phyloP scores from a whole-genome alignment of 345 rosid species.

The Arabidopsis arenosa region DNA sequence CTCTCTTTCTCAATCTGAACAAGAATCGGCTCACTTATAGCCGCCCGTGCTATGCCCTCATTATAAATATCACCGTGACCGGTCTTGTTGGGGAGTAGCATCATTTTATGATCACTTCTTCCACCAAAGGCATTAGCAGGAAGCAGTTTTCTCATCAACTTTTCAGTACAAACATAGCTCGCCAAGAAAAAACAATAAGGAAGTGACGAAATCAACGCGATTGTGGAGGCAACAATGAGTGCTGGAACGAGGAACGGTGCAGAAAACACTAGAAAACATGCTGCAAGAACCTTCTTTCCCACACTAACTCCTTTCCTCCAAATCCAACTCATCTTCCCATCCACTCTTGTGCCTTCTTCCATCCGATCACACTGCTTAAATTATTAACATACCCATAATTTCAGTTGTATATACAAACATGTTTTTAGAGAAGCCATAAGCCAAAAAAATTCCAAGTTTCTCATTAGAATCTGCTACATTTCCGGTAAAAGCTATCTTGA shows the following conservation, averaged over 20 bases:
- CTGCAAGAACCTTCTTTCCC: slow-evolving; percentile 65
- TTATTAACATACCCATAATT: background rate
- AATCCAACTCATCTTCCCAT: slow-evolving; percentile 56
- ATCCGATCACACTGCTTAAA: background rate
- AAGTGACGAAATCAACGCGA: slow-evolving; percentile 63
- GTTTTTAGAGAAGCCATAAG: background rate
- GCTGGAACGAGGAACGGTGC: slow-evolving; percentile 75
- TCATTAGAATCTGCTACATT: slow-evolving; percentile 20
- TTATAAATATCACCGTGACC: slow-evolving; percentile 32
- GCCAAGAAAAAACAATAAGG: slow-evolving; percentile 71
- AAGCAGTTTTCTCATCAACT: slow-evolving; percentile 72
- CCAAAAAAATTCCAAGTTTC: too few species aligned
- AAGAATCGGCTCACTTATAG: slow-evolving; percentile 16
- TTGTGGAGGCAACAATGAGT: slow-evolving; percentile 56
- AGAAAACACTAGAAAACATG: slow-evolving; percentile 58
- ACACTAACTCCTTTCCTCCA: slow-evolving; percentile 52
- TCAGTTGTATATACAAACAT: background rate
- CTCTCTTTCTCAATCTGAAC: slow-evolving; percentile 35
- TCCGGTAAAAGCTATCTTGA: background rate
- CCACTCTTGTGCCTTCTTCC: slow-evolving; percentile 2
- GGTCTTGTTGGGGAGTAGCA: background rate
- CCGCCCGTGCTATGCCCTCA: slow-evolving; percentile 8
- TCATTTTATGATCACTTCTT: slow-evolving; percentile 19
- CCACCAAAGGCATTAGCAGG: slow-evolving; percentile 48
- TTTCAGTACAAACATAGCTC: slow-evolving; percentile 70